Base-by-base conservation (phyloP, 164 flowering plant genomes). In the Nymphaea colorata region DNA sequence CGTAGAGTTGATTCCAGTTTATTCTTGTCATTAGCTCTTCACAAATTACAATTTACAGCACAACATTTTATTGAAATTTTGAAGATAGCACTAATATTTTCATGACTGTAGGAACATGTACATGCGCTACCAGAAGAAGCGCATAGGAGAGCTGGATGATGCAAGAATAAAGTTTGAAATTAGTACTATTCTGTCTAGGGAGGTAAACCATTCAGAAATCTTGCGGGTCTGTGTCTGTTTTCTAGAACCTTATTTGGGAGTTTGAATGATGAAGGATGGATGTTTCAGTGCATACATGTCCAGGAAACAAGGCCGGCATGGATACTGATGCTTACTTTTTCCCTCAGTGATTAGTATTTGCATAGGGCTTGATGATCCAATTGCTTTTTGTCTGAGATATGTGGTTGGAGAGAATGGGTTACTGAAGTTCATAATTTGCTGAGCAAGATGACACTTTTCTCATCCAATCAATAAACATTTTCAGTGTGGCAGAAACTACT, bases 101-200 rank as follows among this genome's bases (percentile, higher is more conserved):
- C 55, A 47, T 47, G 11, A 47, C 55, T 57, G 15, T 61, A 91
- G 98, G 94, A 87, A 85, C 60, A 70, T 72, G 68, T 91, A 89
- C 74, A 69, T 66, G 71, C 65, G 71, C 7, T 88, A 83, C 75
- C 98, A 93, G 73, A 79, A 74, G 75, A 87, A 80, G 74, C 83
- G 86, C 25, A 84, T 87, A 18, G 96, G 76, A 43, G 89, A 85
- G 67, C 79, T 93, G 72, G 96, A 91, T 55, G 98, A 93, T 76
- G 93, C 86, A 41, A 79, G 98, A 75, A 43, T 93, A 78, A 91
- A 86, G 74, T 93, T 93, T 72, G 98, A 93, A 75, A 66, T 89
- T 51, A 84, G 87, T 78, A 90, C 97, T 7, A 83, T 93, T 68
- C 59, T 77, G 3, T 72, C 86, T 16, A 80, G 93, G 72, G 92